Conservation (phyloP, 2,329 filamentous ascomycete genomes). For the Teratosphaeria nubilosa region DNA sequence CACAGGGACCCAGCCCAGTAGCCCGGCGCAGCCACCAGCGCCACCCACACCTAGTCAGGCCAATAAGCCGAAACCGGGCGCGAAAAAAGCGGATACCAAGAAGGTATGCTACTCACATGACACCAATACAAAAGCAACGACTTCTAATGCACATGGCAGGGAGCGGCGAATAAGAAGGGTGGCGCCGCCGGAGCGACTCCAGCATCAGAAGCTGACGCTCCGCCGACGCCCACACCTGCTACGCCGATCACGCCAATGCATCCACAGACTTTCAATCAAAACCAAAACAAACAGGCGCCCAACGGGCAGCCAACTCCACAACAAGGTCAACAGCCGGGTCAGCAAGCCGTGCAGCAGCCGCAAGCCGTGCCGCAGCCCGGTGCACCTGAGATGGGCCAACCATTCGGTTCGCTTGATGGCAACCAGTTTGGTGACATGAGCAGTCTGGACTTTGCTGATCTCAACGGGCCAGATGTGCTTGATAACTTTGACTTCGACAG, state of each 20-base stretch:
- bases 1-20: slow-evolving; percentile 36
- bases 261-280: slow-evolving; percentile 28
- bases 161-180: slow-evolving; percentile 6
- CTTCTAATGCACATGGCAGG: slow-evolving; percentile 7
- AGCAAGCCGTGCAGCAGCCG: slow-evolving; percentile 1
- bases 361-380: not conserved
- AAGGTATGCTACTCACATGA: slow-evolving; percentile 50
- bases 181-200: slow-evolving; percentile 28
- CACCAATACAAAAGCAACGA: slow-evolving; percentile 2
- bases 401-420: slow-evolving; percentile 30
- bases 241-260: slow-evolving; percentile 39
- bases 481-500: slow-evolving; percentile 58
- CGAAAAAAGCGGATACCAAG: slow-evolving; percentile 57
- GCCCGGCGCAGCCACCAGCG: slow-evolving; percentile 41
- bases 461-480: slow-evolving; percentile 55
- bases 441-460: slow-evolving; percentile 30
- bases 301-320: slow-evolving; percentile 22
- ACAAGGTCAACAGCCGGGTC: slow-evolving; percentile 2
- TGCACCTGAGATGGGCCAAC: slow-evolving; percentile 24
- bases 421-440: slow-evolving; percentile 25
- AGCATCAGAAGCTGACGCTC: slow-evolving; percentile 33
- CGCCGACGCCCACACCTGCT: slow-evolving; percentile 39
- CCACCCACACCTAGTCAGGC: slow-evolving; percentile 67
- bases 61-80: slow-evolving; percentile 62
- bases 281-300: slow-evolving; percentile 26